phyloP scores from a whole-genome alignment of 345 rosid species.

The Heritiera littoralis region DNA sequence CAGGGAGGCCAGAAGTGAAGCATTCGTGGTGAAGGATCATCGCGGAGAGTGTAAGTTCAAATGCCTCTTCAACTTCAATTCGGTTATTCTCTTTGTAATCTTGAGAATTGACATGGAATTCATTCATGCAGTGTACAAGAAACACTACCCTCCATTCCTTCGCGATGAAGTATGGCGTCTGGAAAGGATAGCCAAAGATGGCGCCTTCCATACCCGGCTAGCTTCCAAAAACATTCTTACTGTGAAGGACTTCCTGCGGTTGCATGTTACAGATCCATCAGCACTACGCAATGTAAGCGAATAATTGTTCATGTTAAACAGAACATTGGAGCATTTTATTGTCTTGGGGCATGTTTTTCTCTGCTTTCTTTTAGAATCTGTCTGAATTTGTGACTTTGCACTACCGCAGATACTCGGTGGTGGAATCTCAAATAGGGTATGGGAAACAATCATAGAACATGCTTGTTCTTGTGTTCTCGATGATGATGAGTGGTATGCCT shows the following conservation, averaged over 20 bases:
- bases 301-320: not conserved
- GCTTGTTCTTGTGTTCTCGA: constrained; percentile 59
- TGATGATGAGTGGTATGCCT: constrained; percentile 43
- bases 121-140: constrained; percentile 54
- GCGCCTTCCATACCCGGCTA: constrained; percentile 46
- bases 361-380: constrained; percentile 8
- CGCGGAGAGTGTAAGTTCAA: constrained; percentile 76
- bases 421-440: constrained; percentile 45
- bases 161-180: constrained; percentile 75
- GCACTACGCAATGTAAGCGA: constrained; percentile 48
- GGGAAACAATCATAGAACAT: constrained; percentile 63
- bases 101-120: constrained; percentile 1
- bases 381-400: not conserved
- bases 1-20: constrained; percentile 66
- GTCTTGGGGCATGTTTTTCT: not conserved
- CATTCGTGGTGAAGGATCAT: constrained; percentile 76
- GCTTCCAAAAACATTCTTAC: constrained; percentile 21
- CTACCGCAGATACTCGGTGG: constrained; percentile 46
- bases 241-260: constrained; percentile 49
- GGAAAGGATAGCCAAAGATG: constrained; percentile 66
- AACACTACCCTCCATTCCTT: constrained; percentile 74
- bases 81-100: not conserved
- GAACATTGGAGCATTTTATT: not conserved
- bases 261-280: constrained; percentile 20
- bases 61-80: not conserved